phyloP scores from a whole-genome alignment of 2,329 filamentous ascomycete genomes.

The Xylaria sp. region DNA sequence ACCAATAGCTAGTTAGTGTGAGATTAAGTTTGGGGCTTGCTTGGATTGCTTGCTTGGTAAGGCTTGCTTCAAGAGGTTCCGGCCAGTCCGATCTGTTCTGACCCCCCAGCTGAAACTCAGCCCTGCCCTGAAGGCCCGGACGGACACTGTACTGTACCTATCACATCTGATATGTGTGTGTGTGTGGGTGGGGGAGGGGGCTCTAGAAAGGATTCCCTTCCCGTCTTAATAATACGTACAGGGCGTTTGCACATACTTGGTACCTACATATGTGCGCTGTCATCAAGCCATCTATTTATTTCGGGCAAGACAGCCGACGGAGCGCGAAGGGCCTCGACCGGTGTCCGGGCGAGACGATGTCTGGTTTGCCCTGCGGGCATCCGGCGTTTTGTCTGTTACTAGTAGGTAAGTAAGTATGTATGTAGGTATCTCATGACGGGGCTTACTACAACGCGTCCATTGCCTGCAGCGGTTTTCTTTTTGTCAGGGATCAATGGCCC shows the following conservation, averaged over 20 bases:
- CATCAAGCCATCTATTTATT: constrained; percentile 3
- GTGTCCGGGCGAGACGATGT: background rate
- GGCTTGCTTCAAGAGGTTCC: constrained; percentile 27
- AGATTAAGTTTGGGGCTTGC: constrained; percentile 19
- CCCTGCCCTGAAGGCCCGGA: constrained; percentile 18
- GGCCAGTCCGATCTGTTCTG: constrained; percentile 32
- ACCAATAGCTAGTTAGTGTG: constrained; percentile 17
- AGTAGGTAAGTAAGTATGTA: background rate
- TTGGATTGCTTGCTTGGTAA: constrained; percentile 20
- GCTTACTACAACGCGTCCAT: constrained; percentile 14
- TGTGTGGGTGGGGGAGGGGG: background rate
- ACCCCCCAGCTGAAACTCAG: constrained; percentile 35
- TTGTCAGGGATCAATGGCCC: background rate
- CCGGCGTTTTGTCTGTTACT: background rate
- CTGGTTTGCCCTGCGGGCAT: constrained; percentile 4
- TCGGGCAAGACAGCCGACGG: background rate
- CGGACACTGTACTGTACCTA: background rate
- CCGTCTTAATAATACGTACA: background rate
- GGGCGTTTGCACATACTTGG: background rate
- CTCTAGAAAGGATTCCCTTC: background rate
- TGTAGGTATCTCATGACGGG: background rate
- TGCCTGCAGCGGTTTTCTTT: background rate
- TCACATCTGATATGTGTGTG: background rate
- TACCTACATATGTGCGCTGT: background rate
- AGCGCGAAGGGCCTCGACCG: constrained; percentile 4